Percentiles rank a stretch among this genome's conserved stretches.
These are phyloP conservation scores for Lactifluus volemus DNA, from an alignment of 768 basidiomycete species.

Conservation along the genomic window DNA sequence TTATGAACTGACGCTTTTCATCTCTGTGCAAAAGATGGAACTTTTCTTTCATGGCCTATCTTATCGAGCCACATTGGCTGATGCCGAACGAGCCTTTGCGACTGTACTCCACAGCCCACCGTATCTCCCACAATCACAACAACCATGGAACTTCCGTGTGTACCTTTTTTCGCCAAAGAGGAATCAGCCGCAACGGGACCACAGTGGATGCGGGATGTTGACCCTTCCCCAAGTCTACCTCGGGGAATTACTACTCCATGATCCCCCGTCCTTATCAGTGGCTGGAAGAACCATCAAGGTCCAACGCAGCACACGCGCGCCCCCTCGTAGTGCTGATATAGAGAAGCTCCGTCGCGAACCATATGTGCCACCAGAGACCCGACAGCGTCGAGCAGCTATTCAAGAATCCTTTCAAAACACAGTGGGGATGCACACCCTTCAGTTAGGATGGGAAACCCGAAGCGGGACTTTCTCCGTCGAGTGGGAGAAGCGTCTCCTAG, in stretches of 20 bases:
- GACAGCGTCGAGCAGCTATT: background rate
- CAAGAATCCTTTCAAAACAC: conserved; percentile 24
- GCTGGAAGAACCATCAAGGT: conserved; percentile 27
- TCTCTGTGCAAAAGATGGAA: conserved; percentile 25
- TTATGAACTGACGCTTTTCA: background rate
- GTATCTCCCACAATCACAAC: conserved; percentile 27
- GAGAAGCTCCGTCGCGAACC: conserved; percentile 13
- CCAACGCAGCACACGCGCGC: conserved; percentile 13
- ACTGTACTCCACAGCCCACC: conserved; percentile 36
- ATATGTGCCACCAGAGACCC: conserved; percentile 7
- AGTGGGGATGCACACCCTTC: conserved; percentile 33
- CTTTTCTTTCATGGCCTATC: conserved; percentile 27
- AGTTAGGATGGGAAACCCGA: conserved; percentile 58
- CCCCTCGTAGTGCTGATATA: conserved; percentile 22
- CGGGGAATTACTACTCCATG: conserved; percentile 35
- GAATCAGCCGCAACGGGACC: conserved; percentile 22
- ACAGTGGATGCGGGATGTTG: conserved; percentile 38
- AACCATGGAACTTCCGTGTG: conserved; percentile 46
- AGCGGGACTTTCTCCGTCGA: conserved; percentile 50
- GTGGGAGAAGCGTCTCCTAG: conserved; percentile 34
- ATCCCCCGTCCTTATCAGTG: conserved; percentile 29
- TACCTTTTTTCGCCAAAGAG: conserved; percentile 35
- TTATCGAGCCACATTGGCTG: conserved; percentile 9
- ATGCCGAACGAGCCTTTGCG: conserved; percentile 31
- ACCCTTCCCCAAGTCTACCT: conserved; percentile 37